A percentile compares a stretch with the other conserved stretches of the same genome.
These are phyloP conservation scores for Eucalyptus sp. DNA, from an alignment of 345 rosid genomes.

Conservation along the genomic window DNA sequence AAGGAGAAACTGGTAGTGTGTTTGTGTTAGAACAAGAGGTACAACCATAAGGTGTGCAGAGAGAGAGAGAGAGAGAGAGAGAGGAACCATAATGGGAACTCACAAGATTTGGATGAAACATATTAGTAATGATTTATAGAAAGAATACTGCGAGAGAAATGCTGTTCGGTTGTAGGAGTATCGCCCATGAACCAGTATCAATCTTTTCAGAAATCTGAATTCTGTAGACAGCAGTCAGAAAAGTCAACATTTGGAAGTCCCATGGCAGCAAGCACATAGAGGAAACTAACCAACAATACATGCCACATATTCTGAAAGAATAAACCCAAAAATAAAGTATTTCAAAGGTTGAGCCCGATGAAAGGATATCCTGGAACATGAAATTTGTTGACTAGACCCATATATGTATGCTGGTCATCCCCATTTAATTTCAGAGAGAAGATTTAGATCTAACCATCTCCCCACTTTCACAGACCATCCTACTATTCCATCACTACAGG, in stretches of 20 bases:
- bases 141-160: conserved; percentile 91
- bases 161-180: conserved; percentile 98
- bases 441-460: background rate
- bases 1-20: conserved; percentile 73
- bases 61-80: background rate
- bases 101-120: conserved; percentile 99
- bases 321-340: background rate
- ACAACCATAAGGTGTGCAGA: background rate
- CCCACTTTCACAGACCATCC: background rate
- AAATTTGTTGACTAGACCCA: background rate
- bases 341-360: background rate
- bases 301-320: background rate
- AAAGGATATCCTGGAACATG: background rate
- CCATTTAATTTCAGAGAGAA: background rate
- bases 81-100: conserved; percentile 14
- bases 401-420: background rate
- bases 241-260: background rate
- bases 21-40: conserved; percentile 20
- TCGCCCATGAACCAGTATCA: conserved; percentile 92
- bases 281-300: background rate
- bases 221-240: conserved; percentile 36
- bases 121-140: conserved; percentile 82
- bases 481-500: background rate
- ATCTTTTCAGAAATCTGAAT: conserved; percentile 82
- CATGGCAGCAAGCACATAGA: background rate